A percentile compares a stretch with the other conserved stretches of the same genome.
These are phyloP conservation scores for Pythium brachiatum DNA, from an alignment of 352 stramenopile species.

Conservation along the genomic window DNA sequence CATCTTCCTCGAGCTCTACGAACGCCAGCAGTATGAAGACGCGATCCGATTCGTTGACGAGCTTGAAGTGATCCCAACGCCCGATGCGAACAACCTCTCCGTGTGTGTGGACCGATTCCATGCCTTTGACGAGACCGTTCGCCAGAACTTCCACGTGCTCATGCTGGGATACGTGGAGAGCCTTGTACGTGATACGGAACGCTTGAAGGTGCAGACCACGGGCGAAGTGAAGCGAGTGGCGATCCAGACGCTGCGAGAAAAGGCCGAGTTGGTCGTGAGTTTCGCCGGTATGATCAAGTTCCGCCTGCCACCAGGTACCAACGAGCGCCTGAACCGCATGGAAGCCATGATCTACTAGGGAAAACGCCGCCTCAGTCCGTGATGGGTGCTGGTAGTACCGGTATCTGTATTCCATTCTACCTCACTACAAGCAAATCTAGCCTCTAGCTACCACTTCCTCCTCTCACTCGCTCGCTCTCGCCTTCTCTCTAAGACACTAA, in stretches of 20 bases:
- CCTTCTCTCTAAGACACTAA: constrained; percentile 4
- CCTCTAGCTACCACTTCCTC: background rate
- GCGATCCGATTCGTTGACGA: constrained; percentile 84
- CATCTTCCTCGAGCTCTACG: constrained; percentile 83
- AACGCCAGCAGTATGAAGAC: constrained; percentile 80
- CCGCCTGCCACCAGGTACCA: constrained; percentile 72
- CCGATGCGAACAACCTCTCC: constrained; percentile 52
- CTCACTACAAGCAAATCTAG: constrained; percentile 3
- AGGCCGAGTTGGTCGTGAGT: constrained; percentile 81
- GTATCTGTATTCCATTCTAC: background rate
- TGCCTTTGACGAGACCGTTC: constrained; percentile 74
- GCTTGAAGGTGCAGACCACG: constrained; percentile 62
- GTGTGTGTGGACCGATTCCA: constrained; percentile 83
- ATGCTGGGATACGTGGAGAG: constrained; percentile 87
- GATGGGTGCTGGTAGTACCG: background rate
- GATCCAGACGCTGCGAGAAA: constrained; percentile 55
- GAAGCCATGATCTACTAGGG: constrained; percentile 86
- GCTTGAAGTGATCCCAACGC: constrained; percentile 65
- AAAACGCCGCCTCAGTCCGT: background rate
- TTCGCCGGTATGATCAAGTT: constrained; percentile 90
- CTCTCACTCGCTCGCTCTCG: background rate
- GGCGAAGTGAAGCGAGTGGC: constrained; percentile 50
- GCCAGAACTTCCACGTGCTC: constrained; percentile 84
- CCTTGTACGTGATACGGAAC: constrained; percentile 79
- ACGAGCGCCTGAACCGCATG: constrained; percentile 84